Evolutionary conservation across 805 yeast genomes (phyloP).

Genomic region (Clavispora fructus): DNA sequence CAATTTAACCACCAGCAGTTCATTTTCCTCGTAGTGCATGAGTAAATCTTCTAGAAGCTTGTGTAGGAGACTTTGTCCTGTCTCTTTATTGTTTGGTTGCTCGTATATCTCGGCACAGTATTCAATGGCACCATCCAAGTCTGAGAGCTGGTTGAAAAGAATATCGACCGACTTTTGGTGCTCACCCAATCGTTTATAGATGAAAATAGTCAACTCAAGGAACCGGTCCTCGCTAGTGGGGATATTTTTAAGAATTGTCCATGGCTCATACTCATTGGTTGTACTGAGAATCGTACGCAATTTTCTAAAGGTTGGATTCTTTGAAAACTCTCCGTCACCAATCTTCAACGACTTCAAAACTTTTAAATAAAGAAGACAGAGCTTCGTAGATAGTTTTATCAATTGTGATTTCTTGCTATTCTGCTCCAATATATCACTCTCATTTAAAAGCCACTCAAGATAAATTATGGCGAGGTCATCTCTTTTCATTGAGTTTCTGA

Average conservation of each 20-base stretch:
- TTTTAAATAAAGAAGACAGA: slow-evolving; percentile 29
- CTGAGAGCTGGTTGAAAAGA: slow-evolving; percentile 51
- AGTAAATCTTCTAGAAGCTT: slow-evolving; percentile 45
- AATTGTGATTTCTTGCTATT: slow-evolving; percentile 11
- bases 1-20: slow-evolving; percentile 36
- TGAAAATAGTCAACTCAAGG: slow-evolving; percentile 47
- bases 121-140: slow-evolving; percentile 51
- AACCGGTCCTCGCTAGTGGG: slow-evolving; percentile 28
- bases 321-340: slow-evolving; percentile 8
- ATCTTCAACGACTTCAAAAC: slow-evolving; percentile 13
- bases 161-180: slow-evolving; percentile 62
- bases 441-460: slow-evolving; percentile 37
- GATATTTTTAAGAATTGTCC: slow-evolving; percentile 29
- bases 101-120: slow-evolving; percentile 52
- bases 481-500: slow-evolving; percentile 25
- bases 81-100: slow-evolving; percentile 23
- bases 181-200: slow-evolving; percentile 54
- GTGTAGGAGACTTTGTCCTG: slow-evolving; percentile 44
- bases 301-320: slow-evolving; percentile 22
- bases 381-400: slow-evolving; percentile 29
- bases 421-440: slow-evolving; percentile 26
- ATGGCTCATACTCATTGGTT: slow-evolving; percentile 31
- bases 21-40: slow-evolving; percentile 29
- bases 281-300: slow-evolving; percentile 27
- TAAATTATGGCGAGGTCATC: slow-evolving; percentile 35